Base-by-base conservation (phyloP, 441 rosid genomes). In the Erodium texanum region DNA sequence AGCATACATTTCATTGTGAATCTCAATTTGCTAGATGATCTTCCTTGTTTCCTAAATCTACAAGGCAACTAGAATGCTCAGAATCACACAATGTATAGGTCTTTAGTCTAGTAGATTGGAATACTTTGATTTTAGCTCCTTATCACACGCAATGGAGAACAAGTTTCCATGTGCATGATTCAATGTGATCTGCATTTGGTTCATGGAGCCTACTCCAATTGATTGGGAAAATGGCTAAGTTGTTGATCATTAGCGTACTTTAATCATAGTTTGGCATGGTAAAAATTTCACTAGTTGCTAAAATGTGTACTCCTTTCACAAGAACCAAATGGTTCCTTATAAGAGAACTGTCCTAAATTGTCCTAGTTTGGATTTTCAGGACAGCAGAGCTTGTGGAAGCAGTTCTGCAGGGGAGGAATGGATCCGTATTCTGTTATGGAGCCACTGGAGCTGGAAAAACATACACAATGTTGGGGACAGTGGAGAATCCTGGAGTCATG, bases 401-500 rank as follows among this genome's bases (percentile, higher is more conserved):
- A 67, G 98, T 93, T 59, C 75, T 90, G 73, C 90, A 87, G 71
- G 97, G 98, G 74, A 88, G 90, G 79, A 93, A 93, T 2, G 97
- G 98, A 50, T 93, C 97, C 0, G 98, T 93, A 16, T 93, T 90
- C 81, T 93, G 98, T 79, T 93, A 93, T 62, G 98, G 98, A 32
- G 97, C 98, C 16, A 92, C 98, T 0, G 98, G 98, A 67, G 96
- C 98, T 66, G 98, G 98, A 29, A 93, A 93, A 84, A 93, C 97
- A 7, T 83, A 90, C 72, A 90, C 98, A 11, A 93, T 93, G 98
- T 81, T 90, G 1, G 98, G 98, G 16, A 90, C 96, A 5, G 4
- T 88, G 74, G 92, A 88, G 76, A 93, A 85, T 80, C 98, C 96
- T 6, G 98, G 98, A 10, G 98, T 93, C n/a, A 93, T 90, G 97